Percentiles rank a stretch among this genome's conserved stretches.
These are phyloP conservation scores for Ogataea henricii DNA, from an alignment of 805 yeast genomes.

Conservation along the genomic window DNA sequence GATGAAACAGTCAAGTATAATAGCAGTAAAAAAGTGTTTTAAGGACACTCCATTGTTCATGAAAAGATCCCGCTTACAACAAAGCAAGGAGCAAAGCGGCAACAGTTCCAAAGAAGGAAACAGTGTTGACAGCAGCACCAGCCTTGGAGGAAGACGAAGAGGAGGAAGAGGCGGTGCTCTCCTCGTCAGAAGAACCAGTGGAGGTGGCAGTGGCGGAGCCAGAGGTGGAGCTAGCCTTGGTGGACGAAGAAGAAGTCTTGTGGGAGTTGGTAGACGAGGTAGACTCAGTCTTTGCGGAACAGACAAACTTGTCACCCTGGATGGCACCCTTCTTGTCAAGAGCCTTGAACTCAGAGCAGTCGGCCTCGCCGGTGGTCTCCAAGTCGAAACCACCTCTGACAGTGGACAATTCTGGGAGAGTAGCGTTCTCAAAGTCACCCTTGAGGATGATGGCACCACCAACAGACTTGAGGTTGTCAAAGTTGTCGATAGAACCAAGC, in stretches of 20 bases:
- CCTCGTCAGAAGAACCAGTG: constrained; percentile 34
- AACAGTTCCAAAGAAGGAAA: constrained; percentile 49
- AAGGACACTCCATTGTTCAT: neutral
- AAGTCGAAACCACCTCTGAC: constrained; percentile 93
- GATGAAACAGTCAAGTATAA: constrained; percentile 3
- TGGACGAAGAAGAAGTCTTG: constrained; percentile 21
- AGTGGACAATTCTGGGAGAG: constrained; percentile 68
- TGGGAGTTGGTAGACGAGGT: constrained; percentile 41
- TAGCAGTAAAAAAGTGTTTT: constrained; percentile 6
- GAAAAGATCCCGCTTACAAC: constrained; percentile 38
- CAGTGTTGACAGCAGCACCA: constrained; percentile 32
- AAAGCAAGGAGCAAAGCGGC: constrained; percentile 54
- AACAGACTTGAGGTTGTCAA: constrained; percentile 69
- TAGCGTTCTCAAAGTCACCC: constrained; percentile 82
- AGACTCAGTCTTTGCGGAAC: constrained; percentile 57
- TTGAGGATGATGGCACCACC: constrained; percentile 84
- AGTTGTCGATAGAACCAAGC: constrained; percentile 66
- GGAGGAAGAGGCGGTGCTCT: constrained; percentile 29
- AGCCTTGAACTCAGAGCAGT: constrained; percentile 74
- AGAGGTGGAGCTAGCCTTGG: constrained; percentile 25
- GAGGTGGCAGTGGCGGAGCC: constrained; percentile 34
- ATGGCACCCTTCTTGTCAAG: constrained; percentile 78
- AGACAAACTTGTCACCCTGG: constrained; percentile 88
- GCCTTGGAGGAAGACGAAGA: constrained; percentile 30
- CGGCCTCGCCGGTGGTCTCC: constrained; percentile 72